Evolutionary conservation across 2,329 filamentous ascomycete species (phyloP), one percentile per base, ranked within the genome.

Genomic region (Hymenoscyphus fructigenus): DNA sequence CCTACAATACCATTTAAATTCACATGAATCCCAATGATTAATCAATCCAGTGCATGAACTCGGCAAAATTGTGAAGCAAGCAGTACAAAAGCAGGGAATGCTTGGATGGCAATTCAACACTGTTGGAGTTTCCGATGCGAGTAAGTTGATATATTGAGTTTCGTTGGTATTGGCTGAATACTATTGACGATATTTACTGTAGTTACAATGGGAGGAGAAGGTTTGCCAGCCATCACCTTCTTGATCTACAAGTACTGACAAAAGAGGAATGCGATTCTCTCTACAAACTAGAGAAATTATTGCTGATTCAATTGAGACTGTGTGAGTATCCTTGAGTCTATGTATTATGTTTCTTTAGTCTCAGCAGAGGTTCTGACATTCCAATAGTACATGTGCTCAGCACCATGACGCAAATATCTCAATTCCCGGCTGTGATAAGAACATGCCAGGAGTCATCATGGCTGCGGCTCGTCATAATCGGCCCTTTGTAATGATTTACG

Each of bases 361-460:
- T 59, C 17, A 10, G 38, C 5, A 1, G 20, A 10, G 7, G 17
- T 26, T 44, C 36, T 41, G 10, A 26, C n/a, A 60, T 6, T 26
- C 26, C 12, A 9, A 12, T 34, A 61, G 59, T 29, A 65, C 64
- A 53, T 65, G 64, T 53, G 64, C 64, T 23, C 63, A 71, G 76
- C 90, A 91, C 71, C 92, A 97, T 78, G 94, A 97, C 76, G 94
- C 93, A 65, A 96, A 93, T 77, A 93, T 97, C 76, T 88, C 91
- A 34, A 94, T 97, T 71, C 93, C 94, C 0, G 93, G 93, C 12
- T 97, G 93, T 77, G 93, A 97, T 81, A 97, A 97, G 85, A 97
- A 97, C 78, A 97, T 97, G 94, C 93, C 93, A 0, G 93, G 93
- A 68, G 90, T 91, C 17, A 65, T 65, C n/a, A 65, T 65, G 64